phyloP scores from a whole-genome alignment of 2,329 filamentous ascomycete genomes.

The Monosporascus sp. region DNA sequence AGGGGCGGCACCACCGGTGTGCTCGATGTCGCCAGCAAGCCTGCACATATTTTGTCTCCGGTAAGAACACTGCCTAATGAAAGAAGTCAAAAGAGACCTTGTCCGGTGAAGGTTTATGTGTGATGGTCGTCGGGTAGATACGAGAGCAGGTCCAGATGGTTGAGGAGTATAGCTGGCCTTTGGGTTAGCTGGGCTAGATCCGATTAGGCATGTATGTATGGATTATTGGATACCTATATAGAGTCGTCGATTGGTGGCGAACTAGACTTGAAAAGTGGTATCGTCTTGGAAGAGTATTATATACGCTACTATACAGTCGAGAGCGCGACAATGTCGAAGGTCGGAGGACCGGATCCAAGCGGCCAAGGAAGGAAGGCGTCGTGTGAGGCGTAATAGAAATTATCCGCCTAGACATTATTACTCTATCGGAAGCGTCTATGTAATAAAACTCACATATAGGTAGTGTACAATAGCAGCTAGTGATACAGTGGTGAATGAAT shows the following conservation, averaged over 20 bases:
- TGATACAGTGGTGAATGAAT: neutral
- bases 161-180: neutral
- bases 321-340: neutral
- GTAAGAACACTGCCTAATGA: slow-evolving; percentile 61
- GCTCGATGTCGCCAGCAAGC: slow-evolving; percentile 50
- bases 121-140: neutral
- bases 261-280: neutral
- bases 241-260: no score
- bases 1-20: slow-evolving; percentile 51
- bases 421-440: no score
- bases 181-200: neutral
- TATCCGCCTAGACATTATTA: neutral
- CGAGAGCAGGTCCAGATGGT: neutral
- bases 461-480: neutral
- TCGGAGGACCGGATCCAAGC: neutral
- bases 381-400: neutral
- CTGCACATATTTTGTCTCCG: slow-evolving; percentile 69
- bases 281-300: neutral
- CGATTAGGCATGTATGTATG: neutral
- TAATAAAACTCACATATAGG: no score
- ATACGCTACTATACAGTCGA: neutral
- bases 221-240: neutral
- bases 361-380: neutral
- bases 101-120: neutral
- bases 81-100: slow-evolving; percentile 9